A percentile compares a stretch with the other conserved stretches of the same genome.
phyloP scores from a whole-genome alignment of 768 basidiomycete species.

The Porpolomopsis calyptriformis region DNA sequence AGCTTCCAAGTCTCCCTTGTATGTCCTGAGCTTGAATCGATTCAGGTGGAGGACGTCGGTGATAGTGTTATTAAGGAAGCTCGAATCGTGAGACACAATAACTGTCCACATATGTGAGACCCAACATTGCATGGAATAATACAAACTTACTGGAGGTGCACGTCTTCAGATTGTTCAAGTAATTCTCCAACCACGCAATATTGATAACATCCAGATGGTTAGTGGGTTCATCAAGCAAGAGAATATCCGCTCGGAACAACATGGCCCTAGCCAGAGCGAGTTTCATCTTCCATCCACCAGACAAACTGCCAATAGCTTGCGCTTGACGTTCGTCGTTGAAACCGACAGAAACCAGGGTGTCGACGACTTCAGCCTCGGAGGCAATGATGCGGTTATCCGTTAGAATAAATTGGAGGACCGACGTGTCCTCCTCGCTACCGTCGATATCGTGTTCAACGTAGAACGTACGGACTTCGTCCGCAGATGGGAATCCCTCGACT shows the following conservation, averaged over 20 bases:
- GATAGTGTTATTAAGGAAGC: constrained; percentile 97
- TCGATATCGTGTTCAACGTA: constrained; percentile 99
- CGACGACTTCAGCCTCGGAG: constrained; percentile 54
- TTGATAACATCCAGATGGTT: constrained; percentile 97
- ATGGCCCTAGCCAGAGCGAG: constrained; percentile 93
- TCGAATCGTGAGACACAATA: constrained; percentile 96
- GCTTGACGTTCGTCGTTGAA: constrained; percentile 83
- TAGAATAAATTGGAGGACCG: constrained; percentile 82
- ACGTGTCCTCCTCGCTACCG: constrained; percentile 85
- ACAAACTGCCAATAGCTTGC: constrained; percentile 78
- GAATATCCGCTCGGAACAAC: constrained; percentile 96
- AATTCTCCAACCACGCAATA: constrained; percentile 94
- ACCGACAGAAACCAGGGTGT: constrained; percentile 83
- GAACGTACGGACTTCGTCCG: constrained; percentile 95
- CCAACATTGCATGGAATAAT: constrained; percentile 1
- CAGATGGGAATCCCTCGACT: constrained; percentile 97
- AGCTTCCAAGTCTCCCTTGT: constrained; percentile 89
- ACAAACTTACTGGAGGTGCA: constrained; percentile 76
- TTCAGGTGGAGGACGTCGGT: constrained; percentile 96
- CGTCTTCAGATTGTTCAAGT: constrained; percentile 74
- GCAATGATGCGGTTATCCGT: constrained; percentile 75
- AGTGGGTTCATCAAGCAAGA: constrained; percentile 93
- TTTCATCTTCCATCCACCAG: constrained; percentile 99
- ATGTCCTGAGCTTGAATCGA: constrained; percentile 95
- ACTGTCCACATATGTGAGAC: constrained; percentile 32